A percentile compares a stretch with the other conserved stretches of the same genome.
These are phyloP conservation scores for Candida sakaeoensis DNA, from an alignment of 805 yeast species.

Conservation along the genomic window DNA sequence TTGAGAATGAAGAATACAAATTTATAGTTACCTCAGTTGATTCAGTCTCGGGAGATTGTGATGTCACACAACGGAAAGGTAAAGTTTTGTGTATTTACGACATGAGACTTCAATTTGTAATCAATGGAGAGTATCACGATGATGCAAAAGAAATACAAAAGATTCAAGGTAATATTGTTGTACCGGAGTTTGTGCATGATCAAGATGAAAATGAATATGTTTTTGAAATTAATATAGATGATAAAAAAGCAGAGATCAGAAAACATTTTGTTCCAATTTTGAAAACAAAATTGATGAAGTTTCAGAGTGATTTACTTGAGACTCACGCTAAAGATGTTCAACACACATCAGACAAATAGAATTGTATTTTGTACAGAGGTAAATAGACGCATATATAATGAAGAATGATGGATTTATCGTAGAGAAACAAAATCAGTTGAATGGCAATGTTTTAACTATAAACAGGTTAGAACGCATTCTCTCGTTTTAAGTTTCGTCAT, in stretches of 20 bases:
- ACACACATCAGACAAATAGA: slow-evolving; percentile 33
- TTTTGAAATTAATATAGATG: slow-evolving; percentile 41
- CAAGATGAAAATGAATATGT: slow-evolving; percentile 64
- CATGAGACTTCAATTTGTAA: slow-evolving; percentile 48
- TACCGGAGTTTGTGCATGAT: slow-evolving; percentile 76
- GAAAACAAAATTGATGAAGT: slow-evolving; percentile 45
- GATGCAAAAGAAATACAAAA: slow-evolving; percentile 15
- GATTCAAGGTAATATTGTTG: slow-evolving; percentile 40
- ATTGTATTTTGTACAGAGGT: slow-evolving; percentile 2
- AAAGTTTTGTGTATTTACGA: slow-evolving; percentile 75
- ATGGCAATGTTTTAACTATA: no score
- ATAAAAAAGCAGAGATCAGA: slow-evolving; percentile 41
- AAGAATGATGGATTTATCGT: no score
- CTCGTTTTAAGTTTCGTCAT: no score
- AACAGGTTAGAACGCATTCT: no score
- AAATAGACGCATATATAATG: no score
- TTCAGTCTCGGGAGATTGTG: slow-evolving; percentile 64
- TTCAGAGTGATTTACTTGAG: slow-evolving; percentile 58
- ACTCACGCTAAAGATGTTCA: slow-evolving; percentile 65
- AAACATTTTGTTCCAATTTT: slow-evolving; percentile 51
- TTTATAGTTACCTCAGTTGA: slow-evolving; percentile 37
- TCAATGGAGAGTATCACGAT: slow-evolving; percentile 38
- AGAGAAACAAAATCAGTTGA: no score
- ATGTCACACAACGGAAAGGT: slow-evolving; percentile 81
- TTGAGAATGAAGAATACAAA: slow-evolving; percentile 21